Conservation (phyloP, 2,329 filamentous ascomycete species). For the Knoxdaviesia capensis region DNA sequence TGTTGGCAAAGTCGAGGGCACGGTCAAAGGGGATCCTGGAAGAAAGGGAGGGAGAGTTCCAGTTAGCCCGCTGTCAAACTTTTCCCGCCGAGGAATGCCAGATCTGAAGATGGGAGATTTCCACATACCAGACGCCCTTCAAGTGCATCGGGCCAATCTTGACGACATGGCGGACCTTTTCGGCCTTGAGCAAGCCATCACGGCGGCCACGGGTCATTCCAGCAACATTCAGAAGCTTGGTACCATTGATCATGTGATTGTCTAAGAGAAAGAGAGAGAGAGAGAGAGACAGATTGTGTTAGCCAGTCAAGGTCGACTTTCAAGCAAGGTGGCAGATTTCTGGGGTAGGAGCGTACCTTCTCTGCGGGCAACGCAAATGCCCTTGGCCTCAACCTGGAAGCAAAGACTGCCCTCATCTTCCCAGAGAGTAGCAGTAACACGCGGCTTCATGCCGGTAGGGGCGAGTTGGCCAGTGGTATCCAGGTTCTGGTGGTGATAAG, state of each 20-base stretch:
- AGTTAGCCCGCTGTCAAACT: too few species aligned
- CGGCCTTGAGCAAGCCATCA: constrained; percentile 93
- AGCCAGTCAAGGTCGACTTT: not conserved
- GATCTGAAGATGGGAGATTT: not conserved
- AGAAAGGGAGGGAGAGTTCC: not conserved
- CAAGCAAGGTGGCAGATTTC: not conserved
- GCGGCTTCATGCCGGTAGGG: constrained; percentile 85
- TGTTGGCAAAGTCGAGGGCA: constrained; percentile 96
- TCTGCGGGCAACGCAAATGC: constrained; percentile 82
- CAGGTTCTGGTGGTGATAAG: constrained; percentile 37
- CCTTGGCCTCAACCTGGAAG: constrained; percentile 92
- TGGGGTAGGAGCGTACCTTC: constrained; percentile 42
- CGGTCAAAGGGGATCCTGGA: constrained; percentile 90
- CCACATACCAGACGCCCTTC: constrained; percentile 80
- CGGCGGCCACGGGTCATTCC: constrained; percentile 93
- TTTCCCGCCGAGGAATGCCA: not conserved
- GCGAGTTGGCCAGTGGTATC: constrained; percentile 86
- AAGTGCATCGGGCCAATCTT: constrained; percentile 99
- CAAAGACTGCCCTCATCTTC: constrained; percentile 95
- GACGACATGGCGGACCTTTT: constrained; percentile 89
- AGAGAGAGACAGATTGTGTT: not conserved
- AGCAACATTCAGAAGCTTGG: constrained; percentile 88
- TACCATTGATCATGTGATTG: constrained; percentile 98
- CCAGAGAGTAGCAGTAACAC: constrained; percentile 92
- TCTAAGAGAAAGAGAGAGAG: constrained; percentile 28